Evolutionary conservation across 352 stramenopile genomes (phyloP), one percentile per base, ranked within the genome.

Genomic region (Phytopythium delawarense): DNA sequence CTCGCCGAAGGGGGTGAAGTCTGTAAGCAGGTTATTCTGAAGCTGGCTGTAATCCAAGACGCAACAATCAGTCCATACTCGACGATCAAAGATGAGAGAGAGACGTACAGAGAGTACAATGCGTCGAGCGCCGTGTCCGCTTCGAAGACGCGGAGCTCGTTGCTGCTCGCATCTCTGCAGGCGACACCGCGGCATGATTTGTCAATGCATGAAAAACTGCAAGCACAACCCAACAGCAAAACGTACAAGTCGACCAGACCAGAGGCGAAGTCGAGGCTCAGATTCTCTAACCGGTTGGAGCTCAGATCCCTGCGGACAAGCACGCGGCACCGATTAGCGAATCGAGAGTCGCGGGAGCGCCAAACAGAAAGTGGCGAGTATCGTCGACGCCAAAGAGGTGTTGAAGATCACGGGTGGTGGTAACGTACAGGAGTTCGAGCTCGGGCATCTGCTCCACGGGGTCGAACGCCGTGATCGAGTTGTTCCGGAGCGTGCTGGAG

Each of bases 41-140:
- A 57, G 51, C 30, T 57, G 16, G 12, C 51, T 57, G 30, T 4
- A 32, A 12, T 39, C 2, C 11, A 3, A 54, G 23, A 28, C 20
- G n/a, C 42, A 49, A 35, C 23, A n/a, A 12, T 53, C 4, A 54
- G 48, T 37, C 25, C 23, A n/a, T 4, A 16, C 23, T 7, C 46
- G 21, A 35, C 21, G 12, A 11, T 21, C 46, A 8, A 6, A 44
- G 2, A 30, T 7, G 18, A 30, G 18, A 1, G 20, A 30, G 6
- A 4, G 13, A 32, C 51, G 9, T 20, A 57, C 51, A 57, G 51
- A 32, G 51, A 57, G 42, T 57, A 57, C 32, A 57, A n/a, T 0
- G 32, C 28, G 18, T 44, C 30, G 2, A 57, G 20, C 7, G 20
- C 51, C 7, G 2, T 32, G 32, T 4, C 12, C 0, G 20, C 32